Base-by-base conservation (phyloP, 768 basidiomycete species). In the Candolleomyces efflorescens region DNA sequence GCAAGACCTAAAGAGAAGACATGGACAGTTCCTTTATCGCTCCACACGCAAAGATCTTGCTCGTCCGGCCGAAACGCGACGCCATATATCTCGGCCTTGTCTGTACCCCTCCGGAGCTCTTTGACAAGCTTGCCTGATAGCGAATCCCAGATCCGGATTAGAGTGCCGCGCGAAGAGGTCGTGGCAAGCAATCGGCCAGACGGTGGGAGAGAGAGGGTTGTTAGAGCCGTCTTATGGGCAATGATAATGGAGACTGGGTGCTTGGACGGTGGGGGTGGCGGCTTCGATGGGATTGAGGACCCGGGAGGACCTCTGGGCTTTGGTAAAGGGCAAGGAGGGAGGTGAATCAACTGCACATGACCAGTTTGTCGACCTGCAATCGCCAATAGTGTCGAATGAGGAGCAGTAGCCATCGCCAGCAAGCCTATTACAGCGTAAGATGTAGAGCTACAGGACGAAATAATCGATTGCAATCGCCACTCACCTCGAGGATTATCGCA, bases 11-110 rank as follows among this genome's bases (percentile, higher is more conserved):
- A 77, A 44, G 89, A 85, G 71, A 95, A 96, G 44, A 94, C 78
- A 68, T 97, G 94, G 6, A 97, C 85, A 0, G 94, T 97, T 37
- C 94, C 94, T 71, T 97, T 97, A 70, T 97, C 94, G 67, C 92
- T 94, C 89, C 92, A 93, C 10, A 92, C 93, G 65, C 90, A 92
- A 0, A 96, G 74, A 63, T 94, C 91, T 57, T 80, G 82, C 65
- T 95, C 94, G 63, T 93, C 92, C 3, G 85, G 86, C 38, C 93
- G 81, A 70, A 95, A 93, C 12, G 89, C 87, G 18, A 94, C 89
- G 2, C 92, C 92, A 69, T 93, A 95, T 45, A 96, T 94, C 65
- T 90, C 87, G 26, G 94, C 94, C 65, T 91, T 87, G 70, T 97
- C 94, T 17, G 89, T 82, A 9, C 94, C 94, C 68, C 94, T 80